Conservation (phyloP, 306 rosid species). For the Cucurbita moschata region DNA sequence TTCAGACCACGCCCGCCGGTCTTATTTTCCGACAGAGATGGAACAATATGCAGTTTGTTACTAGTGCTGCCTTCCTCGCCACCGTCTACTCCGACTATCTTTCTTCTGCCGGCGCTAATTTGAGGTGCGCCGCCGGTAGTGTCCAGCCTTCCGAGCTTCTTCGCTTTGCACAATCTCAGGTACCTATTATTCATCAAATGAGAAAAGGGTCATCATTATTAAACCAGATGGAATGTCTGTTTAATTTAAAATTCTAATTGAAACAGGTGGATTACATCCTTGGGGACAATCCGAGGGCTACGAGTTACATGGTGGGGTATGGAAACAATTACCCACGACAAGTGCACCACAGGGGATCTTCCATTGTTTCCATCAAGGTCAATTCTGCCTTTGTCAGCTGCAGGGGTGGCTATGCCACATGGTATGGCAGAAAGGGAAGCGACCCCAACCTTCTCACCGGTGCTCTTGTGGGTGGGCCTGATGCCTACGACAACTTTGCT, state of each 20-base stretch:
- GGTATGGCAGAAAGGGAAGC: conserved; percentile 61
- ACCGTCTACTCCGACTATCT: conserved; percentile 94
- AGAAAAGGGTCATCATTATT: too few species aligned
- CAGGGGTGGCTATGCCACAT: conserved; percentile 85
- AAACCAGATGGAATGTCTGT: too few species aligned
- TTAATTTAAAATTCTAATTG: not conserved
- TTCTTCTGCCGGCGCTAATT: conserved; percentile 32
- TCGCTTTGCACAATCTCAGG: conserved; percentile 73
- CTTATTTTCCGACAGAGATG: conserved; percentile 86
- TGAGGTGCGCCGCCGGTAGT: conserved; percentile 58
- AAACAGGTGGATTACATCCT: conserved; percentile 56
- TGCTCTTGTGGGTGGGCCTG: conserved; percentile 96
- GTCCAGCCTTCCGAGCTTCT: conserved; percentile 63
- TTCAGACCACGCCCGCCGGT: conserved; percentile 91
- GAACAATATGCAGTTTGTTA: conserved; percentile 97
- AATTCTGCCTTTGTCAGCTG: conserved; percentile 68
- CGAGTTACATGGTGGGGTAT: conserved; percentile 95
- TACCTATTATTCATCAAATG: not conserved
- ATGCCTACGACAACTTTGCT: conserved; percentile 92
- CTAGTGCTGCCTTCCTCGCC: conserved; percentile 74
- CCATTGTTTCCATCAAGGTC: conserved; percentile 75
- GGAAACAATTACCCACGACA: conserved; percentile 82
- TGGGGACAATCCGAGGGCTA: conserved; percentile 94
- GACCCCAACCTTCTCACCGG: conserved; percentile 80
- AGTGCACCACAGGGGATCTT: conserved; percentile 88